Base-by-base conservation (phyloP, 108 stramenopile species). In the Cyclotella atomus region DNA sequence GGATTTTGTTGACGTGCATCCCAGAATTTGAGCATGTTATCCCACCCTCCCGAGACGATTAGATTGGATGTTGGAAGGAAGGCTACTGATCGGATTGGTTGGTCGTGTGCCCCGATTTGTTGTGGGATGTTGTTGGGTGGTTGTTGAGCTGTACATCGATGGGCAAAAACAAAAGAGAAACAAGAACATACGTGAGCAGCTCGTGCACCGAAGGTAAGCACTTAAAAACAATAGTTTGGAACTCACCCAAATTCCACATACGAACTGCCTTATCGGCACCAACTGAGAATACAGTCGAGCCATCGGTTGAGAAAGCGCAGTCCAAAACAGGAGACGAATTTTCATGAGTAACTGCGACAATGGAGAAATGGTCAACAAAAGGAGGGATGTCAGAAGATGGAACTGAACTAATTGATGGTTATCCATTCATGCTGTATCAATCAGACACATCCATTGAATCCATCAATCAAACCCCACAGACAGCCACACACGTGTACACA, bases 1-100 rank as follows among this genome's bases (percentile, higher is more conserved):
- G 97, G 93, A 53, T 85, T 93, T 21, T 89, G 93, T 46, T 68
- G 72, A 32, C 95, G 87, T 0, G 76, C 72, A 71, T 98, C 96
- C 97, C 97, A 98, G 71, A 93, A 95, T 81, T 91, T 91, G 54
- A 97, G 70, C 87, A 91, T 56, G 82, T 90, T 84, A 59, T 91
- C 91, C 83, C 85, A 91, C 20, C 81, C 76, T 12, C 92, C 96
- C 29, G 88, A 90, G 2, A 95, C 89, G 29, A 98, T 86, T 47
- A 95, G 29, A 46, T 89, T 87, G 17, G 69, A 77, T 14, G 83
- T 71, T 25, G 80, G 80, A 27, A 94, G 57, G 65, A 87, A 94
- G 2, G 86, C 82, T 0, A 95, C 86, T 6, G 77, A 65, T 71
- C 87, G 82, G 74, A 94, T 84, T 23, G 94, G 94, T 46, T 83